phyloP scores from a whole-genome alignment of 2,329 filamentous ascomycete species.

The Calonectria henricotiae region DNA sequence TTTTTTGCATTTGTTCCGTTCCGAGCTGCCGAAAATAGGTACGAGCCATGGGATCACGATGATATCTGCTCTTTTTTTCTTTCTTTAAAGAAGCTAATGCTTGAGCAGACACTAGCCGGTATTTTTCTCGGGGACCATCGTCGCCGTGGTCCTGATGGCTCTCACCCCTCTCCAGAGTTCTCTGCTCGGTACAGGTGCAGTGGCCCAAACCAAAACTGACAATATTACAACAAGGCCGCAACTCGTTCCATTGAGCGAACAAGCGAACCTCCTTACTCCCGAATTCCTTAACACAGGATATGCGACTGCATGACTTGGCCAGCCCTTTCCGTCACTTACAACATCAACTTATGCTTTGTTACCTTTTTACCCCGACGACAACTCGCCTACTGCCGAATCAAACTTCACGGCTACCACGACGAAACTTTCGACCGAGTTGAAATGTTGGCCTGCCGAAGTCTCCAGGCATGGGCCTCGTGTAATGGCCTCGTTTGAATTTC shows the following conservation, averaged over 20 bases:
- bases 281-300: conserved; percentile 64
- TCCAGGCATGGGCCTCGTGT: background rate
- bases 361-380: conserved; percentile 58
- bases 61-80: no score
- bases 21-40: conserved; percentile 51
- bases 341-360: conserved; percentile 61
- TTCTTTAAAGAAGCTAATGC: conserved; percentile 14
- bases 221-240: conserved; percentile 32
- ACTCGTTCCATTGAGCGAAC: conserved; percentile 46
- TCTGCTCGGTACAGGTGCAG: conserved; percentile 63
- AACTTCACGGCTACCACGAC: conserved; percentile 55
- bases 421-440: conserved; percentile 58
- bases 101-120: conserved; percentile 68
- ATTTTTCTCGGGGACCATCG: conserved; percentile 64
- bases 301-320: conserved; percentile 64
- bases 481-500: conserved; percentile 49
- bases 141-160: conserved; percentile 70
- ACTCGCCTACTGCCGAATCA: conserved; percentile 21
- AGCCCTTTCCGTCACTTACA: conserved; percentile 63
- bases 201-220: conserved; percentile 46
- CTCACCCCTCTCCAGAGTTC: conserved; percentile 71
- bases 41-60: conserved; percentile 49
- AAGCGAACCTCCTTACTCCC: conserved; percentile 51
- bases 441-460: conserved; percentile 57
- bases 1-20: conserved; percentile 54